These are phyloP conservation scores for Nannizziopsis arthrosporioides DNA, from an alignment of 2,329 filamentous ascomycete genomes.

Conservation along the genomic window DNA sequence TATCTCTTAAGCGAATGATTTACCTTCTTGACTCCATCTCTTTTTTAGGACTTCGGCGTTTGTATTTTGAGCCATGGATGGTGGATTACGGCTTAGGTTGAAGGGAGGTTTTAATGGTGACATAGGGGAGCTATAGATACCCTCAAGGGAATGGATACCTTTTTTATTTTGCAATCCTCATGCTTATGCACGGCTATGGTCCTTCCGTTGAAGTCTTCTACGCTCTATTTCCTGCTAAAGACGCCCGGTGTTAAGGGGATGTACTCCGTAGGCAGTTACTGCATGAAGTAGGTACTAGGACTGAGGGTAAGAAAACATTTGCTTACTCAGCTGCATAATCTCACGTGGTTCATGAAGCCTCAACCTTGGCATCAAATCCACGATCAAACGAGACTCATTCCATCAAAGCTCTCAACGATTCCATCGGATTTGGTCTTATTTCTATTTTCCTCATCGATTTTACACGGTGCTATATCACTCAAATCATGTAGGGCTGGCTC, in stretches of 20 bases:
- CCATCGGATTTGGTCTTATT: neutral
- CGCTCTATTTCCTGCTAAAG: too few relatives aligned
- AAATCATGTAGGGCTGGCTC: conserved; percentile 2
- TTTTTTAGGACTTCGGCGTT: too few relatives aligned
- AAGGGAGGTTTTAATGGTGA: neutral
- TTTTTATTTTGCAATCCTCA: neutral
- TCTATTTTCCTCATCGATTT: neutral
- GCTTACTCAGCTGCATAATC: conserved; percentile 10
- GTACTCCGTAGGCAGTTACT: too few relatives aligned
- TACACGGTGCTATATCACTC: neutral
- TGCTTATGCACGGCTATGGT: too few relatives aligned
- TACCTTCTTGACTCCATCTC: conserved; percentile 6
- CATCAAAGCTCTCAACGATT: neutral
- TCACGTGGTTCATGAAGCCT: conserved; percentile 23
- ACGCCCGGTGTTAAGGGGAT: too few relatives aligned
- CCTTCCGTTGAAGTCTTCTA: too few relatives aligned
- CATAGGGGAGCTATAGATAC: too few relatives aligned
- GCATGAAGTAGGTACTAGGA: too few relatives aligned
- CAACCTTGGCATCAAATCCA: conserved; percentile 27
- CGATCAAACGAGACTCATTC: conserved; percentile 6
- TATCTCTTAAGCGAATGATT: neutral
- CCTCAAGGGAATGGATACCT: too few relatives aligned
- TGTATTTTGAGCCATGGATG: too few relatives aligned
- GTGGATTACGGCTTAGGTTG: neutral
- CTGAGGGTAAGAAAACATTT: too few relatives aligned